phyloP scores from a whole-genome alignment of 83 land plant genomes.

The Diphasiastrum complanatum region DNA sequence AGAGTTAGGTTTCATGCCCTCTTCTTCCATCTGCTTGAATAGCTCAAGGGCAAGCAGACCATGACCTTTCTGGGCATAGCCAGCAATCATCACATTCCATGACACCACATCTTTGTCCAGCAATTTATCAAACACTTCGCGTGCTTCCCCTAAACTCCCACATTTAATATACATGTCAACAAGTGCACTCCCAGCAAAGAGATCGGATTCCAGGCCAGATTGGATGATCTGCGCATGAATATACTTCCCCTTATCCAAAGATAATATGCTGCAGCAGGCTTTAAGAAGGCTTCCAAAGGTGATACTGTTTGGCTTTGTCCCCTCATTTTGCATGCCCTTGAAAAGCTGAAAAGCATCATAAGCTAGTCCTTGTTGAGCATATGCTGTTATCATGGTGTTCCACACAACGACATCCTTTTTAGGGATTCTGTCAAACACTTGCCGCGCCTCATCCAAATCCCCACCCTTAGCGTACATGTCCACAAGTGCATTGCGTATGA shows the following conservation, averaged over 20 bases:
- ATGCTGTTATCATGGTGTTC: not conserved
- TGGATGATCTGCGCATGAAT: not conserved
- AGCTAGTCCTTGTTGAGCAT: not conserved
- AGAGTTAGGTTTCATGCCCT: not conserved
- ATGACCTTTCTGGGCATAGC: not conserved
- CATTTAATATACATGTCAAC: not conserved
- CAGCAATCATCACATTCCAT: not conserved
- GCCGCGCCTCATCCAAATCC: not conserved
- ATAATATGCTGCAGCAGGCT: not conserved
- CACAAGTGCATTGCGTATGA: not conserved
- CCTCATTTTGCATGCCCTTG: not conserved
- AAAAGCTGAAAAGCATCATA: not conserved
- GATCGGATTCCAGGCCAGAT: not conserved
- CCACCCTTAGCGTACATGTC: conserved; percentile 16
- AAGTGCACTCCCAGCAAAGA: not conserved
- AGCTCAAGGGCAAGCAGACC: not conserved
- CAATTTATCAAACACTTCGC: not conserved
- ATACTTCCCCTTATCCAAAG: not conserved
- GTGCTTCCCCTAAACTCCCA: not conserved
- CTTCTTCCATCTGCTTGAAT: not conserved
- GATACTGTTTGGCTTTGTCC: not conserved
- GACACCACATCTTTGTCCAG: conserved; percentile 1
- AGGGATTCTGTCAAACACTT: not conserved
- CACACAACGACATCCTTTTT: not conserved
- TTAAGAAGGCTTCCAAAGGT: not conserved